These are phyloP conservation scores for Fusarium pseudograminearum DNA, from an alignment of 2,329 filamentous ascomycete species.

Conservation along the genomic window DNA sequence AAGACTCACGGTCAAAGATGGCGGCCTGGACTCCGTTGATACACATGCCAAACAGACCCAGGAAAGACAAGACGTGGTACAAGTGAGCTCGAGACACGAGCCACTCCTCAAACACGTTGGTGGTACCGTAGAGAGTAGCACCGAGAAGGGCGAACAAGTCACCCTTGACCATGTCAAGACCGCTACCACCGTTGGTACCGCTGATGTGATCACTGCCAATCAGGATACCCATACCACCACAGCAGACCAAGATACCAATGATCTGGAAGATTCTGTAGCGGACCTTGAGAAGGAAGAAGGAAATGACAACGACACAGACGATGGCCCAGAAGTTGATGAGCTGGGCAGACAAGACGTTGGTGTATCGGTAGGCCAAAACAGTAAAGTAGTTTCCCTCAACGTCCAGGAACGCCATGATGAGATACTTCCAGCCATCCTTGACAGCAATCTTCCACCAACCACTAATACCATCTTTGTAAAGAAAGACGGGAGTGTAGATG, in stretches of 20 bases:
- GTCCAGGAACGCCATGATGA: slow-evolving; percentile 92
- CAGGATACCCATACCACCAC: slow-evolving; percentile 89
- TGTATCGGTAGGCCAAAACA: slow-evolving; percentile 92
- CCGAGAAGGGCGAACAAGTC: slow-evolving; percentile 92
- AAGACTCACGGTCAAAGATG: slow-evolving; percentile 87
- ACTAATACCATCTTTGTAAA: slow-evolving; percentile 82
- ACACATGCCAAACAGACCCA: slow-evolving; percentile 87
- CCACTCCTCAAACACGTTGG: slow-evolving; percentile 95
- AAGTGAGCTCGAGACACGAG: slow-evolving; percentile 87
- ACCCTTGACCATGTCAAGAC: slow-evolving; percentile 83
- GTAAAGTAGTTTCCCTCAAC: slow-evolving; percentile 99
- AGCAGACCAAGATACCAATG: slow-evolving; percentile 87
- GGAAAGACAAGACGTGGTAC: slow-evolving; percentile 93
- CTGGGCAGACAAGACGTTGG: slow-evolving; percentile 91
- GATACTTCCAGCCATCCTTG: slow-evolving; percentile 90
- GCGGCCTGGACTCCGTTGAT: slow-evolving; percentile 93
- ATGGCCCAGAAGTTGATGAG: slow-evolving; percentile 99
- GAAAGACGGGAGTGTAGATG: slow-evolving; percentile 83
- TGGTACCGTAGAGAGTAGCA: slow-evolving; percentile 89
- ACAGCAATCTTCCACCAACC: slow-evolving; percentile 73
- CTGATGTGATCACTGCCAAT: slow-evolving; percentile 90
- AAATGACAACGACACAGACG: slow-evolving; percentile 87
- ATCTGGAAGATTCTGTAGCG: slow-evolving; percentile 92
- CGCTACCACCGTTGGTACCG: slow-evolving; percentile 75
- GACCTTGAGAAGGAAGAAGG: slow-evolving; percentile 84